Evolutionary conservation across 495 filamentous ascomycete genomes (phyloP).

Genomic region (Alectoria sarmentosa): DNA sequence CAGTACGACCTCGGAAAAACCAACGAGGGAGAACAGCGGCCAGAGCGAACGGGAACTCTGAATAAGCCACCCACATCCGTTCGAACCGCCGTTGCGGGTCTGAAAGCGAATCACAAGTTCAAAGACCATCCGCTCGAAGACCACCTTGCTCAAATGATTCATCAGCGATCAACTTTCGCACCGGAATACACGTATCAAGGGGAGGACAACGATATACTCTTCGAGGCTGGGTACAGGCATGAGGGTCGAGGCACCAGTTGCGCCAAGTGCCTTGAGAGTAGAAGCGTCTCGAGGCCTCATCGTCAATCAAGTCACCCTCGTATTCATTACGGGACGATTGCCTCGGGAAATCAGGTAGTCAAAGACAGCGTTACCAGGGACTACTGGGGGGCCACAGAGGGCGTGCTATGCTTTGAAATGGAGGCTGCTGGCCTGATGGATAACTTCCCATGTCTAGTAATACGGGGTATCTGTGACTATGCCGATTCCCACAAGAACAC

Average conservation of each 20-base stretch:
- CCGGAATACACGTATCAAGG: neutral
- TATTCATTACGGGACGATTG: slow-evolving; percentile 32
- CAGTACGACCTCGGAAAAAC: neutral
- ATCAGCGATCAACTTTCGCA: neutral
- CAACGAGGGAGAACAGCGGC: neutral
- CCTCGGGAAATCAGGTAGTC: slow-evolving; percentile 33
- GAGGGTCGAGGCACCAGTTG: neutral
- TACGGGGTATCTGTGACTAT: slow-evolving; percentile 40
- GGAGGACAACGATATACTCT: neutral
- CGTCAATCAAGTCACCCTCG: neutral
- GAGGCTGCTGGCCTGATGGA: slow-evolving; percentile 40
- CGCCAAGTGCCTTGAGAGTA: neutral
- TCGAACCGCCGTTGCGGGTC: neutral
- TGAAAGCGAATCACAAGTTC: neutral
- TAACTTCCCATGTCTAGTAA: slow-evolving; percentile 33
- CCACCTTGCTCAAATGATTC: neutral
- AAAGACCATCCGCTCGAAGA: neutral
- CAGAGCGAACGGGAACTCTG: neutral
- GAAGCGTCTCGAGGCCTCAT: neutral
- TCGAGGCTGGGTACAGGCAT: neutral
- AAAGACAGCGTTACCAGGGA: slow-evolving; percentile 22
- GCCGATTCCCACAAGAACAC: slow-evolving; percentile 14
- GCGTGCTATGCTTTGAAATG: slow-evolving; percentile 33
- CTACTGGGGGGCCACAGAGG: neutral
- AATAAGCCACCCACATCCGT: neutral